Evolutionary conservation across 176 grass and related monocot genomes (phyloP).

Genomic region (Oryza officinalis): DNA sequence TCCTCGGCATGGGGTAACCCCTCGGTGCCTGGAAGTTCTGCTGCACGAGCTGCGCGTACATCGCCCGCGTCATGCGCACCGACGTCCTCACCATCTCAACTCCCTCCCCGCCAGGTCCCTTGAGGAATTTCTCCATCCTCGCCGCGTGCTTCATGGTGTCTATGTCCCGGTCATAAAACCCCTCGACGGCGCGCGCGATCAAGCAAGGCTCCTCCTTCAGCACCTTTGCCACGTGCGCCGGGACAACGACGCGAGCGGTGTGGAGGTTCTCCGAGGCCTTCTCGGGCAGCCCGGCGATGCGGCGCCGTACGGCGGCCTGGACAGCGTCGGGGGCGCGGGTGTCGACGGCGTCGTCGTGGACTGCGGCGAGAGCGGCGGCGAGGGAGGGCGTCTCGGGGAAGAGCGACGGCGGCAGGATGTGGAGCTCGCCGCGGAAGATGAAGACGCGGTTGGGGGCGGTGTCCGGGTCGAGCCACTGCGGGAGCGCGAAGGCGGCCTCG

Average conservation of each 20-base stretch:
- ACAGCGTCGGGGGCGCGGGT: slow-evolving; percentile 68
- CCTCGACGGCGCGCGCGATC: slow-evolving; percentile 71
- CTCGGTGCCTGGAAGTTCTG: slow-evolving; percentile 90
- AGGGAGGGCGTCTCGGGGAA: slow-evolving; percentile 55
- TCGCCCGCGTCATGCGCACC: slow-evolving; percentile 72
- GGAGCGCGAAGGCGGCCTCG: slow-evolving; percentile 83
- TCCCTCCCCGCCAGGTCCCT: slow-evolving; percentile 43
- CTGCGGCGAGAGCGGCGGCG: slow-evolving; percentile 49
- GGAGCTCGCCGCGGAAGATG: slow-evolving; percentile 74
- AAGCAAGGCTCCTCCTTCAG: slow-evolving; percentile 84
- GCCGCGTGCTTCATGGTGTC: slow-evolving; percentile 95
- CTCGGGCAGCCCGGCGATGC: slow-evolving; percentile 64
- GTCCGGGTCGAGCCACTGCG: slow-evolving; percentile 78
- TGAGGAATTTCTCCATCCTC: slow-evolving; percentile 84
- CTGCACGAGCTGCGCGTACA: slow-evolving; percentile 92
- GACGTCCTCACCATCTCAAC: slow-evolving; percentile 75
- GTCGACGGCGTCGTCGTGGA: slow-evolving; percentile 48
- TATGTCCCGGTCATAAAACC: slow-evolving; percentile 87
- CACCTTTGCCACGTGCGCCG: slow-evolving; percentile 69
- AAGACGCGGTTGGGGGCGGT: slow-evolving; percentile 78
- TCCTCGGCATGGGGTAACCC: slow-evolving; percentile 74
- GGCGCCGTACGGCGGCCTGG: slow-evolving; percentile 62
- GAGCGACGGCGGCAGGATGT: slow-evolving; percentile 64
- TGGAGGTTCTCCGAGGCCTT: slow-evolving; percentile 73
- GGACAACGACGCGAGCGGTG: slow-evolving; percentile 59